These are phyloP conservation scores for Ophiocordyceps australis DNA, from an alignment of 2,329 filamentous ascomycete genomes.

Conservation along the genomic window DNA sequence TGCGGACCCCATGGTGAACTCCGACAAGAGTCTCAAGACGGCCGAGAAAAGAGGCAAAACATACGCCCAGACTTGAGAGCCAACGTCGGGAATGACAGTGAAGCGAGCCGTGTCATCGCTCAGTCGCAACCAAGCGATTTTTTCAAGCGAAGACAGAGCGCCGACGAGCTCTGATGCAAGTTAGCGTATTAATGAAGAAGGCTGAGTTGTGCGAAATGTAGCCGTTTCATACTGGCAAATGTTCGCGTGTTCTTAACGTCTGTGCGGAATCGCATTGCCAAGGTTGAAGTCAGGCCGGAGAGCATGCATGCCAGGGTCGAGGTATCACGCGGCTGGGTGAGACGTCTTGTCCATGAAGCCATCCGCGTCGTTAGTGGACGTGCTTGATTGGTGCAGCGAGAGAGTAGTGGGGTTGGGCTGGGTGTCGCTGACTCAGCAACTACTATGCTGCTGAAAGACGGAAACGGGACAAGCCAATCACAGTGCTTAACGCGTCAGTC, in stretches of 20 bases:
- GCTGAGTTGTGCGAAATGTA: conserved; percentile 1
- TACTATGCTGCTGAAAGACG: background rate
- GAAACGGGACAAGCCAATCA: too few relatives aligned
- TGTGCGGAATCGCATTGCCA: conserved; percentile 53
- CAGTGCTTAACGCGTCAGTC: background rate
- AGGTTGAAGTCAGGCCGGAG: conserved; percentile 9
- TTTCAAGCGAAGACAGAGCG: conserved; percentile 49
- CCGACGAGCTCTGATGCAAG: conserved; percentile 37
- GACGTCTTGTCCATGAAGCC: background rate
- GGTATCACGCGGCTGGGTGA: background rate
- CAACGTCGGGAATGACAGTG: conserved; percentile 86
- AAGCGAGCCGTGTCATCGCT: conserved; percentile 80
- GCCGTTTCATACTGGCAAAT: background rate
- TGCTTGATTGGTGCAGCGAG: background rate
- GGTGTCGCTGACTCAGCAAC: too few relatives aligned
- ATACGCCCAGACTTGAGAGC: conserved; percentile 91
- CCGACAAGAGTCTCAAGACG: background rate
- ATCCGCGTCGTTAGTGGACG: too few relatives aligned
- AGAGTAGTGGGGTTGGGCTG: too few relatives aligned
- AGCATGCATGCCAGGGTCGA: background rate
- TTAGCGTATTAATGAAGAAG: background rate
- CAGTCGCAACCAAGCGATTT: conserved; percentile 79
- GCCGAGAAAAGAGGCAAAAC: conserved; percentile 14
- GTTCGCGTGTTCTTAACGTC: conserved; percentile 48
- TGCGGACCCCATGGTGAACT: too few relatives aligned